Percentiles rank a stretch among this genome's conserved stretches.
Conservation (phyloP, 2,329 filamentous ascomycete species). For the Capronia coronata region DNA sequence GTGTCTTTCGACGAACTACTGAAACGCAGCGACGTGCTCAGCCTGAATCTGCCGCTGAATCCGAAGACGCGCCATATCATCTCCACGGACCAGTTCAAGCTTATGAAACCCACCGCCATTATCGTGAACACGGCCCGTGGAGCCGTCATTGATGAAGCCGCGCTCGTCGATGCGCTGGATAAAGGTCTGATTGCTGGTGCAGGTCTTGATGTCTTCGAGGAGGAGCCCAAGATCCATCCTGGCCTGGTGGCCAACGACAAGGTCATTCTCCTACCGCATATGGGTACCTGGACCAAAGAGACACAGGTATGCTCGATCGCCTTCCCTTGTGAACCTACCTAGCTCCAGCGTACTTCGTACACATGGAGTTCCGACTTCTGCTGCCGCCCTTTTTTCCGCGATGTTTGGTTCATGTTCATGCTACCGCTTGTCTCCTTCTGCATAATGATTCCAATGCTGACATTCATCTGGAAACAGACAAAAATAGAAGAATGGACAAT, state of each 20-base stretch:
- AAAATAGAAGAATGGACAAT: conserved; percentile 39
- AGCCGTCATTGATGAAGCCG: conserved; percentile 73
- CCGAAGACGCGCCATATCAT: conserved; percentile 69
- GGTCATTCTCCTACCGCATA: conserved; percentile 72
- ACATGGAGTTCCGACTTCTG: not conserved
- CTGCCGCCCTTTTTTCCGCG: not conserved
- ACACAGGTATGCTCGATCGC: conserved; percentile 31
- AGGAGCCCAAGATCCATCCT: conserved; percentile 70
- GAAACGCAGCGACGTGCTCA: conserved; percentile 65
- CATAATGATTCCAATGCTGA: too few species aligned
- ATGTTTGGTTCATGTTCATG: not conserved
- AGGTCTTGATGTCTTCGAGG: conserved; percentile 76
- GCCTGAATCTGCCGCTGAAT: conserved; percentile 74
- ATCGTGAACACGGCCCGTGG: conserved; percentile 79
- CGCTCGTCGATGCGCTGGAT: conserved; percentile 66
- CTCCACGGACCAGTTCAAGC: conserved; percentile 60
- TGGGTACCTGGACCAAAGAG: conserved; percentile 76
- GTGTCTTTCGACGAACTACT: conserved; percentile 69
- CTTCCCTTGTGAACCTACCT: not conserved
- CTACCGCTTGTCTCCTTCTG: too few species aligned
- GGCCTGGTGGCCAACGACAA: conserved; percentile 63
- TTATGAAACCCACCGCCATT: conserved; percentile 72
- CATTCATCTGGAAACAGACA: too few species aligned
- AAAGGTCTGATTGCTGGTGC: conserved; percentile 62
- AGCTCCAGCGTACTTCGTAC: too few species aligned